Evolutionary conservation across 83 land plant genomes (phyloP), one percentile per base, ranked within the genome.

Genomic region (Picea abies): DNA sequence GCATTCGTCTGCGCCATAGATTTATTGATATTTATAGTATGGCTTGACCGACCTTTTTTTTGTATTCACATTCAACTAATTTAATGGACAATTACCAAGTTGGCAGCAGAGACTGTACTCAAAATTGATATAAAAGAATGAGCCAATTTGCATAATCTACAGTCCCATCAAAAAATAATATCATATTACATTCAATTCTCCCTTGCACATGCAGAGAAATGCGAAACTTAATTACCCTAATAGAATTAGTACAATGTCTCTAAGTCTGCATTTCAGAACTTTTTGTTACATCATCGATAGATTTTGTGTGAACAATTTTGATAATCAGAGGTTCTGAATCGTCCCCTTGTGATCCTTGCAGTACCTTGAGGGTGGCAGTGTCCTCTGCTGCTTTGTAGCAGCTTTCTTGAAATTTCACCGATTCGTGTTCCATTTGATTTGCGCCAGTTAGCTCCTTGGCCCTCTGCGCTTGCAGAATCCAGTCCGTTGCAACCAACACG

Each of bases 401-500:
- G 25, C 26, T 22, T 47, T 75, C 58, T 11, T 47, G 78, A 47
- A 75, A 47, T 25, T 75, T 75, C 58, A 47, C 44, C 58, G 60
- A 75, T 47, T 75, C 60, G 60, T 75, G 78, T 78, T 78, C 62
- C 35, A 3, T 65, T 5, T 14, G 62, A 25, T 39, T 49, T 15
- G 79, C 80, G 39, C 65, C 56, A 6, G 85, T 91, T 12, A 91
- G 85, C 79, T 80, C 83, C 35, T 39, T 80, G 0, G 88, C 88
- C 39, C 81, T 76, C 64, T 81, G 68, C 2, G 81, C 88, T 14
- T 87, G 75, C 58, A 49, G 79, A 4, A 7, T 8, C 88, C 88
- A 87, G 56, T 87, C 86, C 8, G 88, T 87, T 37, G 12, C 58
- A 10, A 60, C 66, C 15, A 85, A 4, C 3, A 68, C 83, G 61